These are phyloP conservation scores for Scedosporium minutisporum DNA, from an alignment of 2,329 filamentous ascomycete species.

Conservation along the genomic window DNA sequence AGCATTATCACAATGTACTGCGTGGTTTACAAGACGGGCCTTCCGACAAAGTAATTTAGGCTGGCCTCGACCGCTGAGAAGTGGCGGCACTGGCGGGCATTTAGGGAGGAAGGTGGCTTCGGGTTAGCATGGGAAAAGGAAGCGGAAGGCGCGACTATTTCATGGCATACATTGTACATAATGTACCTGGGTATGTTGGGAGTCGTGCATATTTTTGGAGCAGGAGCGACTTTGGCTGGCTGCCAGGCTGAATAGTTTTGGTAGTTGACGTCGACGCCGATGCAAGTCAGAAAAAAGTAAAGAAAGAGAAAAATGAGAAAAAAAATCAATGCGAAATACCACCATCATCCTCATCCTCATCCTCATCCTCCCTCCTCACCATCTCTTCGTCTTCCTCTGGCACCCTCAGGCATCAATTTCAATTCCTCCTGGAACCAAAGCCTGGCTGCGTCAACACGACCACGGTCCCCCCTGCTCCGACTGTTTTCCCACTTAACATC, in stretches of 20 bases:
- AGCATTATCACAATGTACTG: too few species aligned
- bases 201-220: background rate
- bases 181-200: background rate
- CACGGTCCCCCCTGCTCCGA: background rate
- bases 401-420: background rate
- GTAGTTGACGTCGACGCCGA: background rate
- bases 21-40: too few species aligned
- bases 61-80: background rate
- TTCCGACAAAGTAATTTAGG: too few species aligned
- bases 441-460: background rate
- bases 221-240: background rate
- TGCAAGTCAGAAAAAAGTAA: background rate
- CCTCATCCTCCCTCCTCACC: background rate
- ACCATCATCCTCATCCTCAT: background rate
- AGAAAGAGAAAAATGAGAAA: background rate
- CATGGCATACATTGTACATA: background rate
- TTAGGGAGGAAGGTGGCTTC: background rate
- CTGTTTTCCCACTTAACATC: constrained; percentile 5
- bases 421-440: background rate
- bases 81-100: background rate
- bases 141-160: background rate
- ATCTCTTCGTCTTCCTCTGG: background rate
- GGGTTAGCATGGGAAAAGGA: background rate
- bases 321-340: background rate
- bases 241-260: background rate